Evolutionary conservation across 257 asterid species (phyloP).

Genomic region (Ehretia macrophylla): DNA sequence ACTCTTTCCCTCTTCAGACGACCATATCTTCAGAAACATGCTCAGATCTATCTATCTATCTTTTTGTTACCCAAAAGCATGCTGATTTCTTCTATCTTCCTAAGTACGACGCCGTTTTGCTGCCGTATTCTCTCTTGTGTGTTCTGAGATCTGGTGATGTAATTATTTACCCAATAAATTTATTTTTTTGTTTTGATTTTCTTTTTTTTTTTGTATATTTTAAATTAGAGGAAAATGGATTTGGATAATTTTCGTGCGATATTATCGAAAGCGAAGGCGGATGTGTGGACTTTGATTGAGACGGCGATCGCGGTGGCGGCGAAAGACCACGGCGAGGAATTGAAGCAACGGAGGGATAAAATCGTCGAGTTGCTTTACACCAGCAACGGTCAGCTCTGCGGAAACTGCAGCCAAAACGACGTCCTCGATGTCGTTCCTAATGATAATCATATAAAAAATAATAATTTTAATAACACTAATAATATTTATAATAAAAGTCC

Average conservation of each 20-base stretch:
- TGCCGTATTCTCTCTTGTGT: background rate
- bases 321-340: slow-evolving; percentile 56
- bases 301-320: slow-evolving; percentile 79
- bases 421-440: slow-evolving; percentile 17
- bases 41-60: background rate
- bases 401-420: slow-evolving; percentile 40
- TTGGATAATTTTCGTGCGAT: slow-evolving; percentile 61
- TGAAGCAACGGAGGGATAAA: slow-evolving; percentile 69
- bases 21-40: background rate
- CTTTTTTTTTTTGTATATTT: background rate
- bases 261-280: slow-evolving; percentile 60
- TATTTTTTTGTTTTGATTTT: background rate
- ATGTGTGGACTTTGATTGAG: slow-evolving; percentile 73
- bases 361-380: slow-evolving; percentile 69
- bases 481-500: slow-evolving; percentile 42
- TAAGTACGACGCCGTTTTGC: background rate
- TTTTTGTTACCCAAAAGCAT: no score
- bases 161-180: background rate
- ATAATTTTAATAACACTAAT: slow-evolving; percentile 15
- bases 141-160: slow-evolving; percentile 3
- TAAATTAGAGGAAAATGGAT: slow-evolving; percentile 44
- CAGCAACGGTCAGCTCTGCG: slow-evolving; percentile 38
- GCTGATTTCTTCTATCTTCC: background rate
- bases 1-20: background rate
- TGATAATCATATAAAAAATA: slow-evolving; percentile 24